Evolutionary conservation across 2,329 filamentous ascomycete species (phyloP).

Genomic region (Sarocladium brachiariae): DNA sequence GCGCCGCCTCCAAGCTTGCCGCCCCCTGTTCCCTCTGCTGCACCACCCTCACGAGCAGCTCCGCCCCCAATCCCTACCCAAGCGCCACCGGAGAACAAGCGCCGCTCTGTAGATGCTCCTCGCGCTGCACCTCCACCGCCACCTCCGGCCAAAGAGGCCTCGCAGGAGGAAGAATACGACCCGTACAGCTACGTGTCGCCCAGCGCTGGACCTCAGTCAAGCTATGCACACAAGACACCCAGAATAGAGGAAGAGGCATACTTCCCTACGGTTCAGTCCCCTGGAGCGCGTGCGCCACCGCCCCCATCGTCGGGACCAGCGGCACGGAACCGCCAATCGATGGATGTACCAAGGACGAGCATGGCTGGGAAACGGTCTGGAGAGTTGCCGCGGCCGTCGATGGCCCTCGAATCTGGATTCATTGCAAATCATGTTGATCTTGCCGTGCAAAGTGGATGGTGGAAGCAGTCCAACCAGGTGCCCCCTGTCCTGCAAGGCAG

Average conservation of each 20-base stretch:
- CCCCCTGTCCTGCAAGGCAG: slow-evolving; percentile 78
- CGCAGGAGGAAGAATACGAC: slow-evolving; percentile 62
- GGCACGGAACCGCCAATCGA: slow-evolving; percentile 24
- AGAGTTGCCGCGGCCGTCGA: slow-evolving; percentile 60
- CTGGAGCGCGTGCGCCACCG: slow-evolving; percentile 39
- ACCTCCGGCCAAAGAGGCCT: slow-evolving; percentile 24
- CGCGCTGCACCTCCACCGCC: slow-evolving; percentile 61
- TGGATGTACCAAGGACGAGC: slow-evolving; percentile 30
- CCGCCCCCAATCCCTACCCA: slow-evolving; percentile 62
- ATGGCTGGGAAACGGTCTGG: slow-evolving; percentile 54
- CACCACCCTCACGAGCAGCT: slow-evolving; percentile 47
- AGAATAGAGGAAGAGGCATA: slow-evolving; percentile 40
- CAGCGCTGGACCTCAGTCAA: slow-evolving; percentile 18
- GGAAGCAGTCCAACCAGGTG: slow-evolving; percentile 70
- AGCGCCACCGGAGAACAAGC: slow-evolving; percentile 43
- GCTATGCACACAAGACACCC: slow-evolving; percentile 27
- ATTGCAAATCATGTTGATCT: slow-evolving; percentile 87
- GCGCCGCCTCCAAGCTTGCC: slow-evolving; percentile 35
- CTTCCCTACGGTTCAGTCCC: slow-evolving; percentile 37
- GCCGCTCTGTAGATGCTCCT: slow-evolving; percentile 64
- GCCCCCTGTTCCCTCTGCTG: slow-evolving; percentile 49
- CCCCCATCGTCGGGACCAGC: slow-evolving; percentile 25
- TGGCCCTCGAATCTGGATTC: slow-evolving; percentile 67
- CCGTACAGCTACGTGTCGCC: slow-evolving; percentile 50
- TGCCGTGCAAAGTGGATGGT: slow-evolving; percentile 70